phyloP scores from a whole-genome alignment of 768 basidiomycete species.

The Grammothele lineata region DNA sequence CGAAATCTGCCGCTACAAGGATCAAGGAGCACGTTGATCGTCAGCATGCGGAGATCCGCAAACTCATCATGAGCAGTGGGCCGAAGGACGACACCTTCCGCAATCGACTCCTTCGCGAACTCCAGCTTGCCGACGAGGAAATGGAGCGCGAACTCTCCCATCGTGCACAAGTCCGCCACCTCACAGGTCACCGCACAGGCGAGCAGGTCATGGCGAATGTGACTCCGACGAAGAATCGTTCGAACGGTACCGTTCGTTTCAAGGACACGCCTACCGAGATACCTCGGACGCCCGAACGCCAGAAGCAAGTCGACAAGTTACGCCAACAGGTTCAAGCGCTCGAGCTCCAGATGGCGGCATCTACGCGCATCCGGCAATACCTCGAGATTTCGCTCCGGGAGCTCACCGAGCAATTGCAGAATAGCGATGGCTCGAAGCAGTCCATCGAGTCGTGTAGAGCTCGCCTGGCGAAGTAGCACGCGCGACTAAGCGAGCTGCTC shows the following conservation, averaged over 20 bases:
- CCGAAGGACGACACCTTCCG: conserved; percentile 62
- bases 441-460: conserved; percentile 53
- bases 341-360: conserved; percentile 65
- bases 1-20: conserved; percentile 44
- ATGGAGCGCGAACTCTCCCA: conserved; percentile 47
- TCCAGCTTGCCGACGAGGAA: conserved; percentile 57
- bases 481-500: conserved; percentile 48
- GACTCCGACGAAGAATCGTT: conserved; percentile 43
- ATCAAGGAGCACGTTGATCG: conserved; percentile 61
- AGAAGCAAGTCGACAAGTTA: conserved; percentile 42
- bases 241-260: conserved; percentile 32
- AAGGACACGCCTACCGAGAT: conserved; percentile 33
- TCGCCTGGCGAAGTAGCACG: conserved; percentile 56
- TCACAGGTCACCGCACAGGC: conserved; percentile 18
- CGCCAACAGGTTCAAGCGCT: conserved; percentile 64
- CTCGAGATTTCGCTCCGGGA: conserved; percentile 57
- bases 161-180: conserved; percentile 25
- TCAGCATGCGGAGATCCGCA: conserved; percentile 69
- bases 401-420: conserved; percentile 57
- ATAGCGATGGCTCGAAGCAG: conserved; percentile 61
- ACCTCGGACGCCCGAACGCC: conserved; percentile 40
- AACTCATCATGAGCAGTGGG: conserved; percentile 53
- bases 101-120: conserved; percentile 54
- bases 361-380: conserved; percentile 61
- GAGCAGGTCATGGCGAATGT: conserved; percentile 33